Evolutionary conservation across 192 early-diverging fungal genomes (phyloP).

Genomic region (Coemansia reversa): DNA sequence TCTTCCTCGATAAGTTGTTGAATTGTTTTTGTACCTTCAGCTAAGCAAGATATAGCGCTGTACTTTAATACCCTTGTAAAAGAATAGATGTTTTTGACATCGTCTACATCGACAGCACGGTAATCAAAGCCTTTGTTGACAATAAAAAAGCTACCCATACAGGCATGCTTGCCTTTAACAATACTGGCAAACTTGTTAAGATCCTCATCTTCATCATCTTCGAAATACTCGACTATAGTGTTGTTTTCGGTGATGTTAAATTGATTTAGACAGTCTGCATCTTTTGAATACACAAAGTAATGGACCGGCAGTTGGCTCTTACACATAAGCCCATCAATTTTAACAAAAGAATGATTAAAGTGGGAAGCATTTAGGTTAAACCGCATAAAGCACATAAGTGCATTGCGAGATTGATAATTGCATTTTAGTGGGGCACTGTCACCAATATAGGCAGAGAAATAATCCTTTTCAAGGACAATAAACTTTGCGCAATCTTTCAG

Average conservation of each 20-base stretch:
- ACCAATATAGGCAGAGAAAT: background rate
- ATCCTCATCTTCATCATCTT: conserved; percentile 3
- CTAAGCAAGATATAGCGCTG: background rate
- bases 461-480: conserved; percentile 8
- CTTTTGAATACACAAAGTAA: conserved; percentile 6
- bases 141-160: conserved; percentile 2
- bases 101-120: conserved; percentile 1
- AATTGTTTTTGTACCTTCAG: background rate
- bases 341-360: background rate
- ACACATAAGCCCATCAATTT: background rate
- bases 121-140: background rate
- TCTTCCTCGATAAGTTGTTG: background rate
- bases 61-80: background rate
- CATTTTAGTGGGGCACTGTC: conserved; percentile 9
- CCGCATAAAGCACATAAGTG: background rate
- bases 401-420: conserved; percentile 1
- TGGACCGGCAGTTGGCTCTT: background rate
- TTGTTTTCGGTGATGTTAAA: background rate
- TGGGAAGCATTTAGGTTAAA: background rate
- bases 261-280: background rate
- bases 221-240: conserved; percentile 9
- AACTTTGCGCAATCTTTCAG: background rate
- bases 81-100: conserved; percentile 2
- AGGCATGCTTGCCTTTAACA: conserved; percentile 8
- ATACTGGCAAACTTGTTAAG: conserved; percentile 1